phyloP scores from a whole-genome alignment of 2,329 filamentous ascomycete species.

The Teratosphaeria pseudoeucalypti region DNA sequence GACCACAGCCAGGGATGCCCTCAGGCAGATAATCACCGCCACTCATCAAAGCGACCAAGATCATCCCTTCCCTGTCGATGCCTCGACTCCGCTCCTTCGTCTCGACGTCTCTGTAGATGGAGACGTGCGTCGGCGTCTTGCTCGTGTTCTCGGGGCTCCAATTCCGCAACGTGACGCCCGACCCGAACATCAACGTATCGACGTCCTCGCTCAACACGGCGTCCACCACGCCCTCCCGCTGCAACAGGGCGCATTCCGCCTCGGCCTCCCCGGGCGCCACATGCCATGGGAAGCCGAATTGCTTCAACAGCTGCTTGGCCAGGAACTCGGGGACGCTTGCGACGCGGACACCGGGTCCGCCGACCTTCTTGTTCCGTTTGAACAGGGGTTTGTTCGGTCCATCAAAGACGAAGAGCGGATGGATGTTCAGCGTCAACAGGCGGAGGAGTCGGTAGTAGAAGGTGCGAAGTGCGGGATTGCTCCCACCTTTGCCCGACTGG shows the following conservation, averaged over 20 bases:
- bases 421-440: conserved; percentile 64
- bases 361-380: conserved; percentile 71
- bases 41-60: conserved; percentile 86
- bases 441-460: conserved; percentile 84
- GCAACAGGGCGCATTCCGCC: conserved; percentile 83
- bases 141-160: conserved; percentile 60
- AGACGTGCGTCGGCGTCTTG: conserved; percentile 73
- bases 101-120: conserved; percentile 59
- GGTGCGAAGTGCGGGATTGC: conserved; percentile 80
- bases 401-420: conserved; percentile 85
- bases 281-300: conserved; percentile 77
- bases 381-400: conserved; percentile 74
- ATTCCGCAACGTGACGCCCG: conserved; percentile 64
- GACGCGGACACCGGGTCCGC: conserved; percentile 49
- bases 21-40: conserved; percentile 89
- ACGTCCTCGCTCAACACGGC: conserved; percentile 94
- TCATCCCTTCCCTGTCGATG: conserved; percentile 78
- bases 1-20: conserved; percentile 76
- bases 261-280: conserved; percentile 91
- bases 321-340: conserved; percentile 60
- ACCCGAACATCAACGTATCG: conserved; percentile 96
- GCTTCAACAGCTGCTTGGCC: conserved; percentile 70
- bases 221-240: conserved; percentile 74
- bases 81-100: conserved; percentile 45
- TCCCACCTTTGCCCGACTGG: conserved; percentile 72